Evolutionary conservation across 768 basidiomycete genomes (phyloP), one percentile per base, ranked within the genome.

Genomic region (Auricularia cornea): DNA sequence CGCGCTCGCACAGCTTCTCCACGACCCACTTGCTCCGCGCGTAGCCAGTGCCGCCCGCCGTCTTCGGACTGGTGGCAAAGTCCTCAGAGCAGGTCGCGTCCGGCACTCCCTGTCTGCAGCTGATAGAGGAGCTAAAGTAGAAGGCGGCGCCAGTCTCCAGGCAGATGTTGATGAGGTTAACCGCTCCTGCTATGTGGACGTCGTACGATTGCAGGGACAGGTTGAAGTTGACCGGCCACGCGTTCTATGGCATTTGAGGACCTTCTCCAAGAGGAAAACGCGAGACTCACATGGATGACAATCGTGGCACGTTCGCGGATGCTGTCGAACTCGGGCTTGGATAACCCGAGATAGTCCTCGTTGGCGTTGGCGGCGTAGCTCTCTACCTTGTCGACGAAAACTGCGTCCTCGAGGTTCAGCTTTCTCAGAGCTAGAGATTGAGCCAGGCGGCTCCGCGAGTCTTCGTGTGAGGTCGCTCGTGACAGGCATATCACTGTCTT

Each of bases 171-270:
- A 84, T 75, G 23, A 84, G 70, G 69, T 84, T 81, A 62, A 78
- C 70, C 4, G 77, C 81, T 8, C 82, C 81, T 2, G 78, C 77
- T 62, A 84, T 71, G 67, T 83, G 82, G 10, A 75, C 71, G 57
- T 80, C 80, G 59, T 80, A 82, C 20, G 79, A 80, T 14, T 74
- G 71, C 56, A 80, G 71, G 57, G 72, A 72, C 41, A 83, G 71
- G 60, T 75, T 78, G 65, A 85, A 84, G 69, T 84, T 84, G 62
- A 84, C 83, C 1, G 80, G 77, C 83, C 83, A 84, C 10, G 81
- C 82, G 60, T 80, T 83, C 80, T 81, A 59, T 12, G 23, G n/a
- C n/a, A 30, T 35, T n/a, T 60, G 11, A 23, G 33, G 32, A 23
- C 61, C 20, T 16, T 16, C 57, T 16, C 11, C 38, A 26, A 16